phyloP scores from a whole-genome alignment of 352 stramenopile genomes.

The Aphanomyces invadans region DNA sequence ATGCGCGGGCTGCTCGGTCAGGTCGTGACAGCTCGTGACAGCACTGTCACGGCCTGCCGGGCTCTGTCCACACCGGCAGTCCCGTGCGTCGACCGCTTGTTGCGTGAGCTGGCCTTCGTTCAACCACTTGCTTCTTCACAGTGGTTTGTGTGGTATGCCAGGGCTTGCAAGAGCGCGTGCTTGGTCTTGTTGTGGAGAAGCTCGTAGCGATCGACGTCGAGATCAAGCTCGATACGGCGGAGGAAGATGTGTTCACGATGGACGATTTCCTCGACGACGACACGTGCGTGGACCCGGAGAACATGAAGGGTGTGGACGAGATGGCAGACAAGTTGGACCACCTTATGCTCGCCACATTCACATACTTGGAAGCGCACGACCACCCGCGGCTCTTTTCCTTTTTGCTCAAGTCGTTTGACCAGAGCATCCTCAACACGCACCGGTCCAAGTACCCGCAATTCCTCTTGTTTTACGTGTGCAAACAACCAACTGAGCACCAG shows the following conservation, averaged over 20 bases:
- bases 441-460: conserved; percentile 91
- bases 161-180: conserved; percentile 70
- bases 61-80: too few relatives aligned
- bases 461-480: conserved; percentile 84
- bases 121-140: neutral
- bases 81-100: too few relatives aligned
- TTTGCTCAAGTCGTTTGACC: conserved; percentile 77
- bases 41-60: too few relatives aligned
- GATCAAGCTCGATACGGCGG: conserved; percentile 81
- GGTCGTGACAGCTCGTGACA: too few relatives aligned
- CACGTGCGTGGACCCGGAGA: conserved; percentile 24
- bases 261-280: conserved; percentile 61
- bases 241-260: conserved; percentile 76
- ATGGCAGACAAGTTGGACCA: conserved; percentile 85
- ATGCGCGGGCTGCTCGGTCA: too few relatives aligned
- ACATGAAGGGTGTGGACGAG: conserved; percentile 46
- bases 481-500: conserved; percentile 64
- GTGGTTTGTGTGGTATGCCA: conserved; percentile 11
- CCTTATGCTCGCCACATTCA: conserved; percentile 85
- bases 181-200: conserved; percentile 76
- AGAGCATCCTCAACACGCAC: conserved; percentile 83
- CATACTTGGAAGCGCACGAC: conserved; percentile 53
- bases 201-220: conserved; percentile 84
- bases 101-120: too few relatives aligned
- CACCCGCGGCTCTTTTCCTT: conserved; percentile 57